These are phyloP conservation scores for Fusarium sp. DNA, from an alignment of 2,329 filamentous ascomycete genomes.

Conservation along the genomic window DNA sequence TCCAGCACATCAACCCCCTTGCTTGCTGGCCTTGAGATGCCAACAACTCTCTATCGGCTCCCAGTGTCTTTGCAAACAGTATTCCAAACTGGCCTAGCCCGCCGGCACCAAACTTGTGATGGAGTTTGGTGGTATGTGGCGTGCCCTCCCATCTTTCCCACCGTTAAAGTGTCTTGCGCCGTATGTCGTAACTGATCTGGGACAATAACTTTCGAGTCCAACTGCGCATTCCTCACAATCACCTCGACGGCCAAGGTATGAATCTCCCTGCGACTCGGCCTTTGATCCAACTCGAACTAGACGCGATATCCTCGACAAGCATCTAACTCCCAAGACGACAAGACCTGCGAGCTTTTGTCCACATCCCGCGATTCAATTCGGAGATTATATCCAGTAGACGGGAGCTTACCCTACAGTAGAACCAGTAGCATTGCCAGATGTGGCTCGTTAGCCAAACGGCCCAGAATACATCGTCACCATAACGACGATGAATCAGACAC, in stretches of 20 bases:
- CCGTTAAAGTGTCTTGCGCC: constrained; percentile 54
- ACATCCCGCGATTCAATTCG: no score
- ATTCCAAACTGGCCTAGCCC: constrained; percentile 76
- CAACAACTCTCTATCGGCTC: constrained; percentile 40
- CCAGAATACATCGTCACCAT: no score
- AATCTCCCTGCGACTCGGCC: constrained; percentile 73
- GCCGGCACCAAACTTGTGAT: constrained; percentile 75
- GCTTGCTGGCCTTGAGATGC: constrained; percentile 67
- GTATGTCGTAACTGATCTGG: constrained; percentile 66
- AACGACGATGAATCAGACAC: no score
- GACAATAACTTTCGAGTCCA: constrained; percentile 62
- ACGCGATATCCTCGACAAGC: constrained; percentile 73
- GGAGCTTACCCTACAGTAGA: no score
- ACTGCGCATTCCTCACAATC: constrained; percentile 60
- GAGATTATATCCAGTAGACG: no score
- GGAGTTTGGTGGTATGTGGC: constrained; percentile 54
- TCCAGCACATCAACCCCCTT: constrained; percentile 71
- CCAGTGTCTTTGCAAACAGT: not conserved
- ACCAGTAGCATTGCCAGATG: no score
- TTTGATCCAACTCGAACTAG: no score
- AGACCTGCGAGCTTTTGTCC: constrained; percentile 51
- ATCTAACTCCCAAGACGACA: constrained; percentile 64
- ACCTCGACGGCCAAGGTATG: constrained; percentile 64
- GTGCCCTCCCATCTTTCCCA: constrained; percentile 66
- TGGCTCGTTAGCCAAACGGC: no score